Evolutionary conservation across 192 early-diverging fungal genomes (phyloP).

Genomic region (Paraglomus brasilianum): DNA sequence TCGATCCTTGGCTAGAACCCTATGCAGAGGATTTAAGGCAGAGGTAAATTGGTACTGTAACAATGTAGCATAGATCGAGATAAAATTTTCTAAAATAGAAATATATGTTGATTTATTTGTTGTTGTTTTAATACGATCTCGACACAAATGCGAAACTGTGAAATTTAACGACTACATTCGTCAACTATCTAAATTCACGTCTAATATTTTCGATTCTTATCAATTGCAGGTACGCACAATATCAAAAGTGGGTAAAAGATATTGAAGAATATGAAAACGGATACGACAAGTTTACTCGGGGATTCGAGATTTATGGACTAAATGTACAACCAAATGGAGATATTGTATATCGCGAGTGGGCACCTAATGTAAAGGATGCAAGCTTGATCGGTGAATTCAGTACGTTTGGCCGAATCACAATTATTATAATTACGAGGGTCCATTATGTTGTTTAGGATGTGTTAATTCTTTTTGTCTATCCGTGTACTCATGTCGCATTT

Average conservation of each 20-base stretch:
- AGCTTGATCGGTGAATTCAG: conserved; percentile 93
- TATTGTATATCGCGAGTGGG: conserved; percentile 94
- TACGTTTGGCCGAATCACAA: conserved; percentile 39
- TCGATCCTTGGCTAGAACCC: conserved; percentile 81
- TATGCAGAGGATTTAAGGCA: conserved; percentile 59
- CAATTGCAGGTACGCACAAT: conserved; percentile 50
- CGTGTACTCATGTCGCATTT: neutral
- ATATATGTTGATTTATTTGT: neutral
- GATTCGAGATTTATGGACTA: conserved; percentile 82
- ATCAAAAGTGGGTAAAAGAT: conserved; percentile 65
- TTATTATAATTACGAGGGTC: neutral
- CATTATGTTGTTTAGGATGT: neutral
- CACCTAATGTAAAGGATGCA: conserved; percentile 76
- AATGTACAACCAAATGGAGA: conserved; percentile 56
- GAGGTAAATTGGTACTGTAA: conserved; percentile 41
- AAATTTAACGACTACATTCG: neutral
- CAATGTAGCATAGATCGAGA: neutral
- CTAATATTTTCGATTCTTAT: neutral
- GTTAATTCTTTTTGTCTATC: conserved; percentile 16
- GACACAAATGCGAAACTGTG: neutral
- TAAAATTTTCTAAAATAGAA: too few relatives aligned
- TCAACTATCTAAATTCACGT: neutral
- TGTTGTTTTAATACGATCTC: neutral
- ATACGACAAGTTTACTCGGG: conserved; percentile 79
- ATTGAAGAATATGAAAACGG: conserved; percentile 75